These are phyloP conservation scores for Anthoceros angustus DNA, from an alignment of 225 moss, liverwort and hornwort genomes.

Conservation along the genomic window DNA sequence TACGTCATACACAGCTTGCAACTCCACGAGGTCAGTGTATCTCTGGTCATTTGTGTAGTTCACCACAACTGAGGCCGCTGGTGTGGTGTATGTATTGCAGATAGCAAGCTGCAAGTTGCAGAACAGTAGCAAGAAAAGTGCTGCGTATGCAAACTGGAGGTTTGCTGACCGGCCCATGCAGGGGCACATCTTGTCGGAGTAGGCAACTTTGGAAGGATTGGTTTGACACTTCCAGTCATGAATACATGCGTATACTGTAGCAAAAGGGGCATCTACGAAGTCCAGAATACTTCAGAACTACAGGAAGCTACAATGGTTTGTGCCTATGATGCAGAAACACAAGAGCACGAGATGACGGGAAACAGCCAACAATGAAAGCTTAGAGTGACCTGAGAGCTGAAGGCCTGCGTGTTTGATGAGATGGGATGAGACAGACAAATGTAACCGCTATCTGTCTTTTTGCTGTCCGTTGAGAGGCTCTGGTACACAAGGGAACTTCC, in stretches of 20 bases:
- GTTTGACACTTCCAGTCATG: not conserved
- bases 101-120: not conserved
- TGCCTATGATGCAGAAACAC: too few relatives aligned
- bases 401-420: not conserved
- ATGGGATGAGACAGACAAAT: not conserved
- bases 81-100: not conserved
- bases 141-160: not conserved
- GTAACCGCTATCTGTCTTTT: not conserved
- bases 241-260: not conserved
- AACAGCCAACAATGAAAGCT: too few relatives aligned
- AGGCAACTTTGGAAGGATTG: too few relatives aligned
- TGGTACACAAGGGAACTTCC: not conserved
- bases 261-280: not conserved
- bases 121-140: not conserved
- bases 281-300: too few relatives aligned
- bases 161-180: not conserved
- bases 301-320: too few relatives aligned
- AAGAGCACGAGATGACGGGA: too few relatives aligned
- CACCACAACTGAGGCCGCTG: not conserved
- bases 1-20: conserved; percentile 23
- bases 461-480: not conserved
- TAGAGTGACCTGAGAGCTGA: not conserved
- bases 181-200: not conserved
- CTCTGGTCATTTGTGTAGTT: not conserved
- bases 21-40: conserved; percentile 21